Evolutionary conservation across 2,329 filamentous ascomycete species (phyloP), one percentile per base, ranked within the genome.

Genomic region (Colletotrichum zoysiae): DNA sequence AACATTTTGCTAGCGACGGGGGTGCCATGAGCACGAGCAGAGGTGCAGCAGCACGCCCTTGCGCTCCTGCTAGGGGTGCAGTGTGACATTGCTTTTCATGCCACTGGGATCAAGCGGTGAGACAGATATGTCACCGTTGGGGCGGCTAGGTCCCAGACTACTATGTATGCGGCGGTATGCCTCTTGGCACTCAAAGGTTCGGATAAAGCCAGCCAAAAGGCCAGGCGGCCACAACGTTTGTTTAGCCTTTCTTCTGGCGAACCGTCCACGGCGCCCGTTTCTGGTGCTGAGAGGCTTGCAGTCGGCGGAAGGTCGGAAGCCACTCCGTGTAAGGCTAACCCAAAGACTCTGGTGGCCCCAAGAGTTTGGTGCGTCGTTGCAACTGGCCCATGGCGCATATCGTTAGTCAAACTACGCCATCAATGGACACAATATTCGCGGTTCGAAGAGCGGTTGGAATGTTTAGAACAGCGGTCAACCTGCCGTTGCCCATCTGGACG

Each of bases 21-120:
- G 23, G 42, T 14, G 59, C 16, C 23, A 53, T 30, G 30, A 30
- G 30, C 30, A 44, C 38, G n/a, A 48, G 60, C 58, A 58, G 56
- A 65, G 65, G 70, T 70, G 70, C 40, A 58, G 26, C 38, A 72
- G 66, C 33, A 56, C 56, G 65, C 65, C 70, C 70, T 65, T 72
- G 70, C 65, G 64, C 56, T 53, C 65, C 53, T 56, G 69, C 69
- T 48, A 68, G 70, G 69, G 70, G 48, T 53, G 38, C n/a, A n/a
- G 48, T 20, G 8, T 20, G 59, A 38, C 35, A 69, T 69, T 69
- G 65, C 65, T 69, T 65, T 65, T 64, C 66, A 26, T 59, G 44
- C 46, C 70, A 70, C 20, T 33, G 53, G 57, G 59, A 65, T 65
- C 53, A 59, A 58, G 70, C 65, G 70, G 70, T 70, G 70, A 72